Conservation (phyloP, 2,329 filamentous ascomycete species). For the Aspergillus sp. region DNA sequence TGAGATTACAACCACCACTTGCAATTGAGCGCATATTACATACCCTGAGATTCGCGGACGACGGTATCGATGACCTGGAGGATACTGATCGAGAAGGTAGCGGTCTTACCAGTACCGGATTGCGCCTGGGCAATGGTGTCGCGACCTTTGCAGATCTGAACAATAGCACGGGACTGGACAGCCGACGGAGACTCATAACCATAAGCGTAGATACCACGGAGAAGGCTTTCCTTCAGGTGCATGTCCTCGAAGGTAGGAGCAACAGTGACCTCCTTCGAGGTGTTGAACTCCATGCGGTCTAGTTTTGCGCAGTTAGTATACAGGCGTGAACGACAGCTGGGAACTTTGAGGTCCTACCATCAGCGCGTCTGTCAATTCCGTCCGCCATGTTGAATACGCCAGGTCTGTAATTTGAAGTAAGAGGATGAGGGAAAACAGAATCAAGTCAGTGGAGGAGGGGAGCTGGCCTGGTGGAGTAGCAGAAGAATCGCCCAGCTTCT, state of each 20-base stretch:
- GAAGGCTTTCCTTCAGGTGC: conserved; percentile 95
- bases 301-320: conserved; percentile 30
- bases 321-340: conserved; percentile 1
- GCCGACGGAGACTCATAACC: conserved; percentile 98
- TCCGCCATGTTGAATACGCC: conserved; percentile 73
- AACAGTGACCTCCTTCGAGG: conserved; percentile 93
- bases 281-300: conserved; percentile 97
- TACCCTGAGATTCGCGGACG: conserved; percentile 81
- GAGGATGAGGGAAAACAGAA: conserved; percentile 8
- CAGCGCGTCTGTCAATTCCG: conserved; percentile 85
- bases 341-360: conserved; percentile 50
- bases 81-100: conserved; percentile 94
- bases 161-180: conserved; percentile 95
- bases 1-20: conserved; percentile 1
- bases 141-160: conserved; percentile 97
- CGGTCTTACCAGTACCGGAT: conserved; percentile 95
- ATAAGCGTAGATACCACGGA: conserved; percentile 97
- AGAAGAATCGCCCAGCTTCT: conserved; percentile 9
- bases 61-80: conserved; percentile 94
- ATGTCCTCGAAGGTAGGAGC: conserved; percentile 93
- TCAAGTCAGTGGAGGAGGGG: background rate
- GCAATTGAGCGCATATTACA: conserved; percentile 7
- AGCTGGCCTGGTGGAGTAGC: conserved; percentile 9
- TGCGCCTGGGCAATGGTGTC: conserved; percentile 98
- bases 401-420: conserved; percentile 7